These are phyloP conservation scores for Stephania japonica DNA, from an alignment of 164 flowering plant species.

Conservation along the genomic window DNA sequence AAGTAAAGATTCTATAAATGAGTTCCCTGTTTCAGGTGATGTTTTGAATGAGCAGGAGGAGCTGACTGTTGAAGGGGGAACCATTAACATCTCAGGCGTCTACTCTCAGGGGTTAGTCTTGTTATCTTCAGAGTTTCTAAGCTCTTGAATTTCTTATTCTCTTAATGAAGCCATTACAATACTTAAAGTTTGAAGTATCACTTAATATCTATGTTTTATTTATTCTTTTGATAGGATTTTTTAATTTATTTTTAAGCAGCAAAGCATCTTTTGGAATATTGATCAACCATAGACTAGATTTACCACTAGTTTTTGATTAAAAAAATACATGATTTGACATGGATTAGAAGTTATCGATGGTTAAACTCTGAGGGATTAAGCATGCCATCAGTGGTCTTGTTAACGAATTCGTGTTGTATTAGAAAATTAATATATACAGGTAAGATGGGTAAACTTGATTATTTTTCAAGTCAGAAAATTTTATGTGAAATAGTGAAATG, in stretches of 20 bases:
- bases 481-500: not conserved
- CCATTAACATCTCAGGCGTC: conserved; percentile 65
- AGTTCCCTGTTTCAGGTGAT: conserved; percentile 33
- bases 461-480: not conserved
- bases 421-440: not conserved
- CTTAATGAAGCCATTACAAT: not conserved
- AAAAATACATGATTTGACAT: too few relatives aligned
- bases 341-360: not conserved
- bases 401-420: too few relatives aligned
- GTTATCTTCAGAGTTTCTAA: not conserved
- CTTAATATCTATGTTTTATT: too few relatives aligned
- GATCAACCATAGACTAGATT: not conserved
- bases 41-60: conserved; percentile 46
- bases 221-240: too few relatives aligned
- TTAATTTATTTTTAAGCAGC: not conserved
- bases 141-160: not conserved
- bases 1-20: conserved; percentile 29
- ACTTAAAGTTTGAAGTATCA: not conserved
- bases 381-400: too few relatives aligned
- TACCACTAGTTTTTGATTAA: not conserved
- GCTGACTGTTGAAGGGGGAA: conserved; percentile 75
- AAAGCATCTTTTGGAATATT: not conserved
- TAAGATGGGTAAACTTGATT: not conserved
- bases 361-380: not conserved
- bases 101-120: conserved; percentile 78